A percentile compares a stretch with the other conserved stretches of the same genome.
Evolutionary conservation across 495 filamentous ascomycete species (phyloP).

Genomic region (Physcia stellaris): DNA sequence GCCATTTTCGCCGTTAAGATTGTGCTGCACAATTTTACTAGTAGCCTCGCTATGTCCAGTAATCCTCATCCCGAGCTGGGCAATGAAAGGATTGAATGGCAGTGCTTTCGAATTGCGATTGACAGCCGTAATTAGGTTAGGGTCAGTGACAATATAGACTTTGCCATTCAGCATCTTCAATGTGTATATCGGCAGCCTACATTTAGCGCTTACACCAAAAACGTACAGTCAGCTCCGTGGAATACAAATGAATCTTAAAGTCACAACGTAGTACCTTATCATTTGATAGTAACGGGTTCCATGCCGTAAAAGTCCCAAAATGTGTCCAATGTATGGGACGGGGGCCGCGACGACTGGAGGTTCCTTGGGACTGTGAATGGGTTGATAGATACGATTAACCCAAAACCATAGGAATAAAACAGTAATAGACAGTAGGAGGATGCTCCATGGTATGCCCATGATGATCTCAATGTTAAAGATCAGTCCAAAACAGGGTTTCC

Average conservation of each 20-base stretch:
- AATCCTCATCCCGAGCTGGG: slow-evolving; percentile 9
- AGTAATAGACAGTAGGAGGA: background rate
- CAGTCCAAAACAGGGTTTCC: no score
- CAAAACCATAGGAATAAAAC: background rate
- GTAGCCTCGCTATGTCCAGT: slow-evolving; percentile 3
- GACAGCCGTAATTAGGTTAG: slow-evolving; percentile 25
- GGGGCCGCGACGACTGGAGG: slow-evolving; percentile 5
- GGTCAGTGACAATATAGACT: slow-evolving; percentile 30
- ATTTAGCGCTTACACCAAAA: slow-evolving; percentile 4
- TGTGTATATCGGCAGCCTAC: slow-evolving; percentile 26
- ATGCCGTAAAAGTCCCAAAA: slow-evolving; percentile 11
- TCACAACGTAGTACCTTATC: slow-evolving; percentile 7
- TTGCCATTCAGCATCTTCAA: slow-evolving; percentile 28
- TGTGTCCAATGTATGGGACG: slow-evolving; percentile 13
- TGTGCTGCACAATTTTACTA: slow-evolving; percentile 4
- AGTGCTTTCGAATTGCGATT: slow-evolving; percentile 29
- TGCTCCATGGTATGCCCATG: no score
- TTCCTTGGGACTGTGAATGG: background rate
- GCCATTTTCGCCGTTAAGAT: slow-evolving; percentile 4
- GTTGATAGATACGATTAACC: slow-evolving; percentile 1
- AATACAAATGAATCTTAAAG: no score
- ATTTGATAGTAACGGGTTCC: slow-evolving; percentile 11
- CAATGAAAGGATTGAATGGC: slow-evolving; percentile 26
- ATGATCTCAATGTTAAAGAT: no score
- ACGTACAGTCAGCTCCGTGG: background rate